Evolutionary conservation across 2,329 filamentous ascomycete species (phyloP), one percentile per base, ranked within the genome.

Genomic region (Colletotrichum melonis): DNA sequence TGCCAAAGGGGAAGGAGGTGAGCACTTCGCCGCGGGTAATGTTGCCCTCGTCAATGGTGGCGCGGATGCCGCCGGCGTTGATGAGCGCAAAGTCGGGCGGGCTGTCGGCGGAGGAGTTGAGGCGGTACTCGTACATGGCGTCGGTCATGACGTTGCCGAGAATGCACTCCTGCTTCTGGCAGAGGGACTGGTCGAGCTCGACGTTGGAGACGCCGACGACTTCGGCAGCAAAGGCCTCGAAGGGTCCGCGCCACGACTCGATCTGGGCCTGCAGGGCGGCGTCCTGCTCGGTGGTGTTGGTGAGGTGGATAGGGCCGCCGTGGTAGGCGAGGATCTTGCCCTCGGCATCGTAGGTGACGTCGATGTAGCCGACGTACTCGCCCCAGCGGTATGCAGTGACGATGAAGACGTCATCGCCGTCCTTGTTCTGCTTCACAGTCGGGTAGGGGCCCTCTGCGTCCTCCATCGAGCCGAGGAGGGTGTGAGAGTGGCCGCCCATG

Each of bases 361-460:
- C 90, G 75, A 93, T 93, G 79, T 91, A 91, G 70, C 91, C 91
- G 2, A 93, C 81, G 69, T 92, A 92, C 81, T 92, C 90, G 64
- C 91, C 91, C 91, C 91, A 93, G 74, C 90, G 88, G 78, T 91
- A 93, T 2, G 91, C 88, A 8, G 90, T 92, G 22, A 93, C 91
- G 77, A 92, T 87, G 78, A 92, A 93, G 63, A 93, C 91, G 77
- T 93, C 91, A 42, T 92, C 88, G 57, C 90, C 91, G 63, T 90
- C 87, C 74, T 85, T 80, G 79, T 93, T 92, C 32, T 87, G 81
- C 65, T 87, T 86, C 63, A 93, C 89, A 16, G 91, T 93, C 1
- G 91, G 91, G 78, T 93, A 93, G 9, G 87, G 84, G 42, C 91
- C 91, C 76, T 86, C 84, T 16, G 90, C 88, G 28, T 84, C 86